phyloP scores from a whole-genome alignment of 495 filamentous ascomycete genomes.

The Monascus purpureus region DNA sequence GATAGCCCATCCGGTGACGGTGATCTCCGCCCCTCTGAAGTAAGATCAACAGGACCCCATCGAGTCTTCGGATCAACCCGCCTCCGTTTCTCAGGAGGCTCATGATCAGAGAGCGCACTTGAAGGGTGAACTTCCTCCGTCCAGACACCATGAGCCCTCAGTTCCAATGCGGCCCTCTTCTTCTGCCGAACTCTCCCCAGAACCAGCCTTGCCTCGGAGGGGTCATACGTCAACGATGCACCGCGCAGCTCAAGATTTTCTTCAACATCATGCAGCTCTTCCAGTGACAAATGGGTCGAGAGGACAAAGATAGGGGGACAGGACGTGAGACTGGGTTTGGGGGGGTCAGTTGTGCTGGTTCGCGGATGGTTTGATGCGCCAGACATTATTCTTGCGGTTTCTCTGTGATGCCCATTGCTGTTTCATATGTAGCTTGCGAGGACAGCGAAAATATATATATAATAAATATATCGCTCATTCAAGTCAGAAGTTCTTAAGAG shows the following conservation, averaged over 20 bases:
- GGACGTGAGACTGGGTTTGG: conserved; percentile 2
- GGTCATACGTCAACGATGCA: conserved; percentile 54
- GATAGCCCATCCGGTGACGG: background rate
- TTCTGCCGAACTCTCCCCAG: conserved; percentile 56
- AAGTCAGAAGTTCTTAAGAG: too few relatives aligned
- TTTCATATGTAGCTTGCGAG: too few relatives aligned
- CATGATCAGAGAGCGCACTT: background rate
- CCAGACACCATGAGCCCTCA: conserved; percentile 49
- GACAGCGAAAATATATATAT: too few relatives aligned
- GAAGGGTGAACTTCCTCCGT: conserved; percentile 34
- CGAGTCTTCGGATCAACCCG: conserved; percentile 1
- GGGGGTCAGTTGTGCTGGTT: background rate
- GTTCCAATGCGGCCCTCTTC: conserved; percentile 61
- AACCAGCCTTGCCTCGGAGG: conserved; percentile 56
- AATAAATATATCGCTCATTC: too few relatives aligned
- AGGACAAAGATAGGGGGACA: conserved; percentile 61
- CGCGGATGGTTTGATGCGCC: background rate
- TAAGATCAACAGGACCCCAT: conserved; percentile 14
- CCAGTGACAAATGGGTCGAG: conserved; percentile 47
- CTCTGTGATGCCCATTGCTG: too few relatives aligned
- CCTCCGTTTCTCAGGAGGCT: conserved; percentile 15
- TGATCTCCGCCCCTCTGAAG: conserved; percentile 12
- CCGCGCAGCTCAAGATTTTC: conserved; percentile 39
- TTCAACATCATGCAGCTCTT: conserved; percentile 49
- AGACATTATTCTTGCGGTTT: background rate